Conservation (phyloP, 2,329 filamentous ascomycete genomes). For the Lasiodiplodia hormozganensis region DNA sequence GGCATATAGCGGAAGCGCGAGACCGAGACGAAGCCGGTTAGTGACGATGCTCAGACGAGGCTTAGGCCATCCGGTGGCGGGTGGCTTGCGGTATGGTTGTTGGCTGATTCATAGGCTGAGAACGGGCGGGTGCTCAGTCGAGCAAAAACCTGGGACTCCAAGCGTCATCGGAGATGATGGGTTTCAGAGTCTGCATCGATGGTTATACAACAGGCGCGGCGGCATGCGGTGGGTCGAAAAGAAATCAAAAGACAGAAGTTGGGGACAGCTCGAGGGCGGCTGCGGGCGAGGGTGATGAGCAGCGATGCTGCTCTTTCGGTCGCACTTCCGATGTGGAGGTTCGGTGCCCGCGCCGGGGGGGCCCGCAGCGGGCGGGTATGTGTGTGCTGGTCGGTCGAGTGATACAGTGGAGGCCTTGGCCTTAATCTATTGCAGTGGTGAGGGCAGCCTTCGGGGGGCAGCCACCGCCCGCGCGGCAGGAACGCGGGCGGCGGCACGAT, state of each 20-base stretch:
- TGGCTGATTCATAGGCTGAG: background rate
- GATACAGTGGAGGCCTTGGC: constrained; percentile 37
- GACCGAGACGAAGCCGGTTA: constrained; percentile 26
- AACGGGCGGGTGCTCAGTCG: background rate
- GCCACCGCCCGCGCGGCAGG: constrained; percentile 23
- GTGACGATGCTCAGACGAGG: background rate
- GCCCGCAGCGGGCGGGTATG: background rate
- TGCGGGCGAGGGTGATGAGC: background rate
- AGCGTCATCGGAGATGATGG: constrained; percentile 26
- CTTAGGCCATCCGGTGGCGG: background rate
- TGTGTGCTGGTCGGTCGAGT: constrained; percentile 34
- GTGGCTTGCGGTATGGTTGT: background rate
- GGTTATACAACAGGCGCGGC: constrained; percentile 27
- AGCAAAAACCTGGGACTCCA: constrained; percentile 7
- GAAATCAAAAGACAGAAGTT: background rate
- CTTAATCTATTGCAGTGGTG: constrained; percentile 34
- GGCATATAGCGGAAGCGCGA: constrained; percentile 8
- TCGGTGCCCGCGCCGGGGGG: background rate
- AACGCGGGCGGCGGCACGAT: constrained; percentile 8
- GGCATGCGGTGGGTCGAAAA: constrained; percentile 27
- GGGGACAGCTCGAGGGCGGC: background rate
- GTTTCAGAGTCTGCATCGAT: constrained; percentile 24
- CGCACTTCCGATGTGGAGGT: background rate
- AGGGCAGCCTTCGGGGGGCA: constrained; percentile 31
- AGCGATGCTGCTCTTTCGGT: background rate